Base-by-base conservation (phyloP, 192 early-diverging fungal species). In the Coemansia sp. region DNA sequence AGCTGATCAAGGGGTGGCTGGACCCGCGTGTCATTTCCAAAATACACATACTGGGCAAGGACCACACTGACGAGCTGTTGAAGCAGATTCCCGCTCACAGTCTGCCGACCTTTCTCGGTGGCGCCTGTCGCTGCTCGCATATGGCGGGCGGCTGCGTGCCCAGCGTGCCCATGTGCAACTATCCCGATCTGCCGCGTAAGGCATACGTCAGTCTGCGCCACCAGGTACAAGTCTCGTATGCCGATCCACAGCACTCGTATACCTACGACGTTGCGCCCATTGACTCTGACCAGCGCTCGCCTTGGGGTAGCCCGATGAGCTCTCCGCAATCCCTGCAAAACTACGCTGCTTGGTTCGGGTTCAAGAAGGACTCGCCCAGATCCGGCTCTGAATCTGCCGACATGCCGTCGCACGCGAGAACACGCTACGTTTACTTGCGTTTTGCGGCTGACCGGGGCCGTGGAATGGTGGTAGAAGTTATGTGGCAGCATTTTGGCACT, bases 1-100 rank as follows among this genome's bases (percentile, higher is more conserved):
- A 85, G 21, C 76, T 91, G 46, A 85, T 89, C 48, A 90, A 86
- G 60, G 84, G 74, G 53, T 91, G 88, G 85, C 75, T 92, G 46
- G 91, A 92, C 56, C 89, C 89, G 41, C 87, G 89, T 21, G 85
- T 86, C 48, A 77, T 84, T 55, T 59, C 63, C 44, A 70, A 79
- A 62, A 62, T 83, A 41, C 66, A 62, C 22, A 90, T 91, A 36
- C 65, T 89, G 9, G 85, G 85, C 39, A 82, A 74, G 40, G 85
- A 87, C 53, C 86, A 83, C 54, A 62, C 87, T 34, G 46, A 71
- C 12, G 54, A 75, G 10, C 71, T 92, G 53, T 66, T 90, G 33
- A 64, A 86, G 10, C 82, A 90, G 63, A 85, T 92, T 11, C 68
- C 81, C 10, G 74, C 83, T 4, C 83, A 89, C 43, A 90, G 86